Evolutionary conservation across 1,284 basidiomycete species (phyloP), one percentile per base, ranked within the genome.

Genomic region (Heterobasidion occidentale): DNA sequence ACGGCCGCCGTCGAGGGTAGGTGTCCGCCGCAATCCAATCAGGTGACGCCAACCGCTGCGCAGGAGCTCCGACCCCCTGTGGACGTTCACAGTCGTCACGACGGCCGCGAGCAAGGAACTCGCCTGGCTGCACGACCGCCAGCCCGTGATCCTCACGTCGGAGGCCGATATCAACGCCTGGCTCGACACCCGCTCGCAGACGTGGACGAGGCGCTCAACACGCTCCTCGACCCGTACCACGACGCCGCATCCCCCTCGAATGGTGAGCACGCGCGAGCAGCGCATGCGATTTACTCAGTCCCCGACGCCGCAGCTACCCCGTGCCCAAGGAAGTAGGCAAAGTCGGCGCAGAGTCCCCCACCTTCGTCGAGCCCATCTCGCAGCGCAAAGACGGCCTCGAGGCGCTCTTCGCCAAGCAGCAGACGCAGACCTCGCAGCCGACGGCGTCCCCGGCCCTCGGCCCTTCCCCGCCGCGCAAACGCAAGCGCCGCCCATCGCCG

Each of bases 261-360:
- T 92, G 88, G 90, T 90, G 60, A 58, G 80, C 49, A 12, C 20
- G 27, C 27, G 27, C 46, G 46, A 48, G 4, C 49, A 27, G 12
- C 44, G 27, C n/a, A 17, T n/a, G n/a, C n/a, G n/a, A n/a, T n/a
- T n/a, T 27, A 27, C 27, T 27, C 27, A 27, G 27, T 17, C 46
- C 8, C 14, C 20, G 38, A 12, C n/a, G 12, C 15, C n/a, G 36
- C 59, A 93, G 89, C 64, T 98, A 96, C 67, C 83, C 84, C 56
- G 95, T 98, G 1, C 90, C 92, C 0, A 83, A 82, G 59, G 94
- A 97, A 74, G 87, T 98, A 0, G 94, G 94, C 0, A 96, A 90
- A 71, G 88, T 97, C 3, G 92, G 93, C 7, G 84, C 77, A 3
- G 90, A 96, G 64, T 91, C 90, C 7, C 72, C 86, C 1, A 81